phyloP scores from a whole-genome alignment of 2,329 filamentous ascomycete species.

The Penicillium occitanis region DNA sequence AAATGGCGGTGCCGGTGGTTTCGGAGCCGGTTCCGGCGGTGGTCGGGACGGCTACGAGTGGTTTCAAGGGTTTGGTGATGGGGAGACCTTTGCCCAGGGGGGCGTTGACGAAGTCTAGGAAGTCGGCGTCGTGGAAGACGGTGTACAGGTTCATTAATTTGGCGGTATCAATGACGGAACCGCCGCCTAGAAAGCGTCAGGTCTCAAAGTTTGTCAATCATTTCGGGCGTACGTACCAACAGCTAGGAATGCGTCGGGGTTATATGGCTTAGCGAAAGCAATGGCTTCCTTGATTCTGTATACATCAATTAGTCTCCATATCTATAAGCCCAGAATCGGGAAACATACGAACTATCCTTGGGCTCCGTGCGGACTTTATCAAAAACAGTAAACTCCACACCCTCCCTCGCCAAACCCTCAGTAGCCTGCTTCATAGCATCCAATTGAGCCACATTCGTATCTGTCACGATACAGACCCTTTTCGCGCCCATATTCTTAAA shows the following conservation, averaged over 20 bases:
- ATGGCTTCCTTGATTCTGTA: slow-evolving; percentile 83
- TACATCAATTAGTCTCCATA: slow-evolving; percentile 7
- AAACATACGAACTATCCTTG: slow-evolving; percentile 80
- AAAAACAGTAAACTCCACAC: slow-evolving; percentile 77
- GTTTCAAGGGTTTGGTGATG: slow-evolving; percentile 68
- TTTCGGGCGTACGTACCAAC: slow-evolving; percentile 58
- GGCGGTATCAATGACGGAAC: slow-evolving; percentile 95
- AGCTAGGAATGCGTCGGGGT: slow-evolving; percentile 85
- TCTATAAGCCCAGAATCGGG: neutral
- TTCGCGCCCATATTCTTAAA: slow-evolving; percentile 85
- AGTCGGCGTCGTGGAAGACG: slow-evolving; percentile 85
- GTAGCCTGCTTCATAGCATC: slow-evolving; percentile 87
- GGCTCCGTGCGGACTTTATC: slow-evolving; percentile 82
- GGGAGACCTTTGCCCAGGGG: slow-evolving; percentile 82
- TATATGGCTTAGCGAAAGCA: slow-evolving; percentile 74
- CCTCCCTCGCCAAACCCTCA: slow-evolving; percentile 74
- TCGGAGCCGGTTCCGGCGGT: slow-evolving; percentile 88
- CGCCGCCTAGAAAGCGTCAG: slow-evolving; percentile 55
- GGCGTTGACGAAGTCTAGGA: slow-evolving; percentile 96
- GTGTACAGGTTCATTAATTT: slow-evolving; percentile 98
- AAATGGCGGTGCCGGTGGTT: slow-evolving; percentile 97
- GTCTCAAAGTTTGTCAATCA: neutral
- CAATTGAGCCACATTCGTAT: slow-evolving; percentile 75
- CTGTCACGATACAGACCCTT: slow-evolving; percentile 89
- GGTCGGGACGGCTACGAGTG: slow-evolving; percentile 79